phyloP scores from a whole-genome alignment of 228 moss, liverwort and hornwort genomes.

The Sphagnum fallax region DNA sequence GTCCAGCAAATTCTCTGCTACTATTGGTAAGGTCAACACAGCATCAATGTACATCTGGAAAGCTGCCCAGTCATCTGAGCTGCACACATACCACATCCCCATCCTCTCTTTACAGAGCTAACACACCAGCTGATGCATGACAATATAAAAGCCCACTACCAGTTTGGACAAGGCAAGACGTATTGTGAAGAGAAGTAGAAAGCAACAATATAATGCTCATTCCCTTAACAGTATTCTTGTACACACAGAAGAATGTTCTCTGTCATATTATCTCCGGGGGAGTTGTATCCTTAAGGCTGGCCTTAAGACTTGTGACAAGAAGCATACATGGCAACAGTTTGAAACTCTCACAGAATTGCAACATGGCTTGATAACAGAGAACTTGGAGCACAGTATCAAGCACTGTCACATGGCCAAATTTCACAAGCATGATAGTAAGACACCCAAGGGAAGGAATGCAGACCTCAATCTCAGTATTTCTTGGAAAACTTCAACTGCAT shows the following conservation, averaged over 20 bases:
- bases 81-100: conserved; percentile 31
- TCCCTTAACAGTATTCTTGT: no score
- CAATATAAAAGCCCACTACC: no score
- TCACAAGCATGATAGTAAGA: no score
- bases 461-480: conserved; percentile 72
- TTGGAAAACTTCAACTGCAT: conserved; percentile 72
- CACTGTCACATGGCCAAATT: no score
- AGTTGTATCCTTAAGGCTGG: no score
- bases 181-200: no score
- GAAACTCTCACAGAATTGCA: neutral
- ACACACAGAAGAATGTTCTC: no score
- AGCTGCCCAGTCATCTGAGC: conserved; percentile 97
- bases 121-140: neutral
- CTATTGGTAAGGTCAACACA: conserved; percentile 22
- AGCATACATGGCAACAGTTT: neutral
- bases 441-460: neutral
- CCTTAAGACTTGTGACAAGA: neutral
- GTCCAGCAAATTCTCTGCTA: conserved; percentile 15
- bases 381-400: no score
- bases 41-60: conserved; percentile 85
- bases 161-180: no score
- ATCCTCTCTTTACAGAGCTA: neutral
- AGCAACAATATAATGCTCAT: no score
- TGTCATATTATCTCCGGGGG: no score
- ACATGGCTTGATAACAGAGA: neutral